phyloP scores from a whole-genome alignment of 805 yeast species.

The Saturnispora hagleri region DNA sequence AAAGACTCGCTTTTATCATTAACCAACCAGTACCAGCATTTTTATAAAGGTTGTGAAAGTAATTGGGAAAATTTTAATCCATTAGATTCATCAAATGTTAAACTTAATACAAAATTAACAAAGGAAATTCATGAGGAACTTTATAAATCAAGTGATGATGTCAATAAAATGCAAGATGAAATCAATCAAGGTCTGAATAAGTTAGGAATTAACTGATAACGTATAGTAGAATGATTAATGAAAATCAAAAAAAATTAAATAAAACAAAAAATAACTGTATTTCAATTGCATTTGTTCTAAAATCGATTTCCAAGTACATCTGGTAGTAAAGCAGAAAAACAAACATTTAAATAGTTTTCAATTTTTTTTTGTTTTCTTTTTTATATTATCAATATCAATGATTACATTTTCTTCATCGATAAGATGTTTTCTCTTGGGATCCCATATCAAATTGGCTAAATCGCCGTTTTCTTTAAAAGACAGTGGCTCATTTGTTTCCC shows the following conservation, averaged over 20 bases:
- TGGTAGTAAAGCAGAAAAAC: neutral
- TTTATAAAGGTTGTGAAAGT: constrained; percentile 57
- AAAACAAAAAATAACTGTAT: neutral
- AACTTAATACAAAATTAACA: constrained; percentile 9
- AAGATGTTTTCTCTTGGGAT: neutral
- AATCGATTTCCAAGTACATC: neutral
- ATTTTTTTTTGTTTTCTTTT: neutral
- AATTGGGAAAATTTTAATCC: constrained; percentile 40
- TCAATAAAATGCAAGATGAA: constrained; percentile 19
- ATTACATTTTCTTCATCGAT: neutral
- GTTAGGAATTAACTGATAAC: constrained; percentile 7
- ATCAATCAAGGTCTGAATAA: constrained; percentile 13
- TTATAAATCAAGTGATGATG: constrained; percentile 19
- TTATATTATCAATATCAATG: neutral
- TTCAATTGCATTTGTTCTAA: neutral
- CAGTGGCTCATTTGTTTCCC: constrained; percentile 18
- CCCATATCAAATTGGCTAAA: constrained; percentile 1
- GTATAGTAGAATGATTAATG: neutral
- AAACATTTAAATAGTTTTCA: neutral
- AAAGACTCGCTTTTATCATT: constrained; percentile 60
- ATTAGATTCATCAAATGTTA: constrained; percentile 26
- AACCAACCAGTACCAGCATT: constrained; percentile 67
- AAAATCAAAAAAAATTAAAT: too few relatives aligned
- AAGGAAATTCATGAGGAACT: constrained; percentile 9
- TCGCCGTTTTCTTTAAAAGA: constrained; percentile 16